phyloP scores from a whole-genome alignment of 108 stramenopile species.

The Discostella pseudostelligera region DNA sequence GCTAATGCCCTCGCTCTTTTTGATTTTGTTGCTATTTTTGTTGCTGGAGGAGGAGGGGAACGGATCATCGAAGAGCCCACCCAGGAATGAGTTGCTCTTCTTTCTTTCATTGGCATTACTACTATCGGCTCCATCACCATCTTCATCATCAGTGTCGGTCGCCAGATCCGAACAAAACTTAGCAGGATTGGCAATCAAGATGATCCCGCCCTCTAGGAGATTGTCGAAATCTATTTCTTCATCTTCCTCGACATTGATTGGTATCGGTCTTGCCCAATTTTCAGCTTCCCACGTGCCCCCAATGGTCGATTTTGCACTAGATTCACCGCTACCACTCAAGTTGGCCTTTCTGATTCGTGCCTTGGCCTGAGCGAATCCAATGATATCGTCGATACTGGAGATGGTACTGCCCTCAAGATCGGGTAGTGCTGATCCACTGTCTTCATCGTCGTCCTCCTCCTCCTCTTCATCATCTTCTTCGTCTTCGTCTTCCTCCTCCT shows the following conservation, averaged over 20 bases:
- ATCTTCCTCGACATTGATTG: conserved; percentile 28
- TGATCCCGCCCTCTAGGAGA: conserved; percentile 53
- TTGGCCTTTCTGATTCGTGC: conserved; percentile 35
- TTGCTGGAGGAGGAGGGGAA: conserved; percentile 14
- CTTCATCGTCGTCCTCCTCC: conserved; percentile 28
- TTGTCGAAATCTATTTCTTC: conserved; percentile 33
- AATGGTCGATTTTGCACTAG: conserved; percentile 23
- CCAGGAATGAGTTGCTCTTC: conserved; percentile 14
- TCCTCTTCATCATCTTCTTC: conserved; percentile 29
- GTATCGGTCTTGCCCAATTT: conserved; percentile 59
- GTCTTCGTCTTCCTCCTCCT: conserved; percentile 48
- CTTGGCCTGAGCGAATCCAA: conserved; percentile 57
- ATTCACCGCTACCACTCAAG: conserved; percentile 21
- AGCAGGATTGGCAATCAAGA: conserved; percentile 75
- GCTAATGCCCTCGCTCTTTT: conserved; percentile 9
- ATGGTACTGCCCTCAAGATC: conserved; percentile 35
- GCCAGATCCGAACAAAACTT: conserved; percentile 64
- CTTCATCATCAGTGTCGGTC: conserved; percentile 5
- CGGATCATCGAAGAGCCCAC: conserved; percentile 36
- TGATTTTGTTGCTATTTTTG: background rate
- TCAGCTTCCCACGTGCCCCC: conserved; percentile 43
- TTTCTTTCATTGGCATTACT: conserved; percentile 13
- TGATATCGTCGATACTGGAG: conserved; percentile 62
- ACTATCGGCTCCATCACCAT: conserved; percentile 9
- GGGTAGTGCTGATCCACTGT: conserved; percentile 31